phyloP scores from a whole-genome alignment of 495 filamentous ascomycete genomes.

The Penicillium tannophilum region DNA sequence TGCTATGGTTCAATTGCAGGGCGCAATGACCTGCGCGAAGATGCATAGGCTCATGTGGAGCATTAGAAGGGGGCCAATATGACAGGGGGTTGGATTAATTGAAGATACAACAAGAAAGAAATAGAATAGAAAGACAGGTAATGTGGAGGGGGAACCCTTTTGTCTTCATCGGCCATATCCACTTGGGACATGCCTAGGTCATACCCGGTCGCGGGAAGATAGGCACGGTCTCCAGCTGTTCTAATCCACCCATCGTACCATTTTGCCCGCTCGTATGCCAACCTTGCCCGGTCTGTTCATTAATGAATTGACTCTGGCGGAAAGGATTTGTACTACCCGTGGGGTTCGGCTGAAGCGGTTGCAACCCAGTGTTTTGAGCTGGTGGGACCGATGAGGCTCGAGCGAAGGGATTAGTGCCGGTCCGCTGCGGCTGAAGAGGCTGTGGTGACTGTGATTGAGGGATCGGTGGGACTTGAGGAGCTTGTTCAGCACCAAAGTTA shows the following conservation, averaged over 20 bases:
- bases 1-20: no score
- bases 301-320: slow-evolving; percentile 83
- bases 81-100: slow-evolving; percentile 1
- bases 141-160: not conserved
- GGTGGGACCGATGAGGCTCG: slow-evolving; percentile 45
- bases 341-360: slow-evolving; percentile 63
- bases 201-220: slow-evolving; percentile 81
- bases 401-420: slow-evolving; percentile 57
- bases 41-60: not conserved
- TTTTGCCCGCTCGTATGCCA: slow-evolving; percentile 74
- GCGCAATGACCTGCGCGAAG: not conserved
- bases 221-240: slow-evolving; percentile 76
- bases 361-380: slow-evolving; percentile 32
- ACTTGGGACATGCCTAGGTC: slow-evolving; percentile 20
- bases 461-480: slow-evolving; percentile 45
- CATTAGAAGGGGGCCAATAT: slow-evolving; percentile 2
- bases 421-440: slow-evolving; percentile 44
- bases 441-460: slow-evolving; percentile 38
- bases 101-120: slow-evolving; percentile 2
- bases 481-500: slow-evolving; percentile 32
- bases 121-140: not conserved
- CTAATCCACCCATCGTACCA: slow-evolving; percentile 82
- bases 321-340: slow-evolving; percentile 96
- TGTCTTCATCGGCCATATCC: slow-evolving; percentile 1
- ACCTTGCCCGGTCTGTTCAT: slow-evolving; percentile 80